Evolutionary conservation across 1,284 basidiomycete genomes (phyloP).

Genomic region (Puccinia horiana): DNA sequence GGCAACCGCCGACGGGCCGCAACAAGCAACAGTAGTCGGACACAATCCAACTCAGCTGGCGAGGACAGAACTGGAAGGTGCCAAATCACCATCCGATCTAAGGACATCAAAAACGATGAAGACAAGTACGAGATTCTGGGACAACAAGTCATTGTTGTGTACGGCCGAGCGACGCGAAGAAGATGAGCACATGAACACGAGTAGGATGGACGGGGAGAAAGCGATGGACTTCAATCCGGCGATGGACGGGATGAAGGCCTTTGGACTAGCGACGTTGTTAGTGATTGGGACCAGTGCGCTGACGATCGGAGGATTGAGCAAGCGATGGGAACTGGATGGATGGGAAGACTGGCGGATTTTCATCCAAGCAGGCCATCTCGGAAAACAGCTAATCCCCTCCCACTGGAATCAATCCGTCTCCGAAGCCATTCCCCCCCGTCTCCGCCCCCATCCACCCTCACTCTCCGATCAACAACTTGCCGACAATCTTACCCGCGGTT

Average conservation of each 20-base stretch:
- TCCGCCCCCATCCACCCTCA: not conserved
- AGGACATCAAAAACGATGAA: conserved; percentile 7
- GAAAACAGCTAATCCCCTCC: conserved; percentile 13
- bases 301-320: conserved; percentile 20
- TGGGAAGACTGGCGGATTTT: conserved; percentile 45
- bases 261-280: conserved; percentile 30
- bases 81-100: not conserved
- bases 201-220: not conserved
- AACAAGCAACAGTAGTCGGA: not conserved
- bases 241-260: conserved; percentile 28
- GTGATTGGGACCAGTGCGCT: conserved; percentile 2
- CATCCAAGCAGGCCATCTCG: conserved; percentile 32
- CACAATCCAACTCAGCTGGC: not conserved
- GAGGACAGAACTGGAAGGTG: too few relatives aligned
- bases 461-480: conserved; percentile 1
- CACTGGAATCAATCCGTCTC: conserved; percentile 4
- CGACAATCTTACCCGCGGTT: not conserved
- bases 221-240: conserved; percentile 39
- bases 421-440: conserved; percentile 19
- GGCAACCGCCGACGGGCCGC: not conserved
- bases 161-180: not conserved
- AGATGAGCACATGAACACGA: not conserved
- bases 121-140: conserved; percentile 26
- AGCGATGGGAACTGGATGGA: conserved; percentile 35
- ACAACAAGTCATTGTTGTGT: conserved; percentile 38